phyloP scores from a whole-genome alignment of 257 asterid species.

The Echites panduratus region DNA sequence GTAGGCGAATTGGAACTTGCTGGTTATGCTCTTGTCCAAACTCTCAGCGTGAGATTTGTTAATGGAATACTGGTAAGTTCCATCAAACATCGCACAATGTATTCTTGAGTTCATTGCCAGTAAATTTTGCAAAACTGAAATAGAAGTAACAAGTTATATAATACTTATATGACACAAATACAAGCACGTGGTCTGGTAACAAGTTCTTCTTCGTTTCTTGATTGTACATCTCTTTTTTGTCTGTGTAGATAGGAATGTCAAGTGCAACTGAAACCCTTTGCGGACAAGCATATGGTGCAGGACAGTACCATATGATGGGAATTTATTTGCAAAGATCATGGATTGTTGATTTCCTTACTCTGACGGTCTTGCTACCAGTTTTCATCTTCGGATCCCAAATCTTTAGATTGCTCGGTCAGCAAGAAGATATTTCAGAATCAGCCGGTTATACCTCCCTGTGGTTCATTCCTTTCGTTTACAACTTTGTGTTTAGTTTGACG shows the following conservation, averaged over 20 bases:
- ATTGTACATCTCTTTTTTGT: background rate
- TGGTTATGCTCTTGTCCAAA: conserved; percentile 71
- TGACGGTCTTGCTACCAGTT: conserved; percentile 57
- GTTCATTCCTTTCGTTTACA: conserved; percentile 54
- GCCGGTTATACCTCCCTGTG: conserved; percentile 68
- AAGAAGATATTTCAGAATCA: conserved; percentile 36
- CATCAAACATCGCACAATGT: background rate
- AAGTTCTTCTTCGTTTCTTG: background rate
- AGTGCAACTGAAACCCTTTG: conserved; percentile 96
- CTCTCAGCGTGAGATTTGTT: conserved; percentile 61
- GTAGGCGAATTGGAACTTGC: conserved; percentile 56
- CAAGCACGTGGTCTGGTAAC: too few relatives aligned
- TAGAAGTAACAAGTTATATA: too few relatives aligned
- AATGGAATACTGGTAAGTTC: conserved; percentile 63
- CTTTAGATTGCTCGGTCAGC: conserved; percentile 64
- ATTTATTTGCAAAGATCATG: conserved; percentile 89
- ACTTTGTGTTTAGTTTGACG: conserved; percentile 48
- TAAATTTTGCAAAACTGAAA: too few relatives aligned
- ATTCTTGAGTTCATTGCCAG: too few relatives aligned
- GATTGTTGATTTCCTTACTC: conserved; percentile 62
- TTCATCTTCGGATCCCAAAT: conserved; percentile 57
- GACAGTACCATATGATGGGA: conserved; percentile 89
- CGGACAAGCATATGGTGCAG: conserved; percentile 93
- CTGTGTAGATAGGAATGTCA: conserved; percentile 79
- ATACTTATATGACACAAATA: too few relatives aligned